Evolutionary conservation across 352 stramenopile species (phyloP), one percentile per base, ranked within the genome.

Genomic region (Hyaloperonospora brassicae): DNA sequence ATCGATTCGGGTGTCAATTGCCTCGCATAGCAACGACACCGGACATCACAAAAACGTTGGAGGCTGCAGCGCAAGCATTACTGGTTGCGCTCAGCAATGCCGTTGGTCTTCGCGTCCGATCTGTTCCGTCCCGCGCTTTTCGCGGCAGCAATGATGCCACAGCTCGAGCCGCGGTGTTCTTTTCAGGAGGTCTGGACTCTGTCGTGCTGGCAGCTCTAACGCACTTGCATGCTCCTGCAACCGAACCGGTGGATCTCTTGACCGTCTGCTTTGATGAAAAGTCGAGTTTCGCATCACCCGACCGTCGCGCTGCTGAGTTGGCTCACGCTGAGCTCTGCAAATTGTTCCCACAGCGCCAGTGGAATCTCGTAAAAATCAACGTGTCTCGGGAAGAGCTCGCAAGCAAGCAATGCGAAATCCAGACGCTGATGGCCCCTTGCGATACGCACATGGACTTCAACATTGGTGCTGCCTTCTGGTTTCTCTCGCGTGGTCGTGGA

Each of bases 391-490:
- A 64, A 9, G 72, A 92, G 38, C 86, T 98, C 11, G 49, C 76
- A 17, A 55, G 59, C 12, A 17, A 73, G 8, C 86, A 97, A 62
- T 40, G 51, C 21, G 68, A 81, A 40, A 74, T 98, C 2, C 56
- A 76, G 24, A 62, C 59, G 22, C 68, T 98, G 0, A 87, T 98
- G 55, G 44, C 65, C 51, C 88, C 95, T 22, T 84, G 91, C 38
- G 76, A 85, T 11, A 96, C 84, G 2, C 87, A 96, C 47, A 99
- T 99, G 96, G 95, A 98, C 73, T 97, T 99, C 40, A 98, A 98
- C 67, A 98, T 99, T 62, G 95, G 75, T 12, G 79, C 83, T 1
- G 96, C 95, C 23, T 92, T 99, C 58, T 98, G 87, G 87, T 98
- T 98, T 69, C 90, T 96, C 22, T 79, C 89, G 35, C 70, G 78